Evolutionary conservation across 345 rosid genomes (phyloP), one percentile per base, ranked within the genome.

Genomic region (Eucalyptus victrix): DNA sequence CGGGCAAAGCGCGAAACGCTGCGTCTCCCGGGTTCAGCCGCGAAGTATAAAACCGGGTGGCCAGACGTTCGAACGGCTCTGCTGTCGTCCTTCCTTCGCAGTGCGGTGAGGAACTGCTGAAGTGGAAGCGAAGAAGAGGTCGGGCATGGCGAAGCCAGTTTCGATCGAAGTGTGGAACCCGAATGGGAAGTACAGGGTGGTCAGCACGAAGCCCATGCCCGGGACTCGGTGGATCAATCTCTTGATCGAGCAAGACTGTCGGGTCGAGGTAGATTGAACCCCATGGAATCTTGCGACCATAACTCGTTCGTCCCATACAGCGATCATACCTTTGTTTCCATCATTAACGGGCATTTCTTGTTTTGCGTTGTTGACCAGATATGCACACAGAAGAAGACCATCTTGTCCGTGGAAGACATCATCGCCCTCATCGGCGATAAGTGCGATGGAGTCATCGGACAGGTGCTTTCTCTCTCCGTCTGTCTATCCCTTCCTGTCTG

Each of bases 181-280:
- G 12, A 97, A 88, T 92, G 99, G 99, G 30, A 98, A 93, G 80
- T 96, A 95, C 94, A 95, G 99, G 93, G 99, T 98, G 23, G 93
- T 98, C 44, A 97, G 99, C 94, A 98, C 99, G 21, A 98, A 98
- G 87, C 80, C 99, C 49, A 98, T 98, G 99, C 99, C 99, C 14
- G 98, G 99, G 40, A 96, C 99, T 92, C 98, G 99, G 88, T 98
- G 99, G 99, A 97, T 98, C 92, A 96, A 98, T 88, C 98, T 98
- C 95, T 89, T 98, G 90, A 83, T 96, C 87, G 96, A 97, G 88
- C 96, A 98, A 88, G 99, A 96, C 56, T 96, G 98, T 92, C 98
- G 99, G 9, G 94, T 98, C 76, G 99, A 98, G 97, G 99, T 97
- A 90, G 91, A 15, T 50, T 34, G 90, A 16, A 47, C 53, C 45